These are phyloP conservation scores for Pichia sp. DNA, from an alignment of 1,139 yeast species.

Conservation along the genomic window DNA sequence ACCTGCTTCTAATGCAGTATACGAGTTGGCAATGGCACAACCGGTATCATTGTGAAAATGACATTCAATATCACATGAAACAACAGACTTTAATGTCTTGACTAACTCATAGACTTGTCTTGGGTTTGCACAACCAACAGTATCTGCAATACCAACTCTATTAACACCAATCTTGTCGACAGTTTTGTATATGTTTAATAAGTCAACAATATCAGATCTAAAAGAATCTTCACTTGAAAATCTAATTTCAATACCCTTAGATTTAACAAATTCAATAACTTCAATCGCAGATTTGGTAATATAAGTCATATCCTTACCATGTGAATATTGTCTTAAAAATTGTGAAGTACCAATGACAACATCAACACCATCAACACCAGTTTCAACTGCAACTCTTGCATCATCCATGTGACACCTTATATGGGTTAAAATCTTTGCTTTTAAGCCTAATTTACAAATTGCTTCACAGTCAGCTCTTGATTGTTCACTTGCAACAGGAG, in stretches of 20 bases:
- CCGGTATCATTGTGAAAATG: slow-evolving; percentile 99
- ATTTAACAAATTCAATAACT: slow-evolving; percentile 95
- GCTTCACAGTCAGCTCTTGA: slow-evolving; percentile 93
- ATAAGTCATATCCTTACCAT: slow-evolving; percentile 98
- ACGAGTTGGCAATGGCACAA: slow-evolving; percentile 97
- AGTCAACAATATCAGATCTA: slow-evolving; percentile 93
- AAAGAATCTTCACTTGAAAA: slow-evolving; percentile 96
- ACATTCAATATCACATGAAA: slow-evolving; percentile 94
- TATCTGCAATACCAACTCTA: slow-evolving; percentile 98
- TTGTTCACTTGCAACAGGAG: slow-evolving; percentile 97
- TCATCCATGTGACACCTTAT: slow-evolving; percentile 99
- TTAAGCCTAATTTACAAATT: slow-evolving; percentile 91
- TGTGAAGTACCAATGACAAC: slow-evolving; percentile 98
- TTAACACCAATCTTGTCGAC: slow-evolving; percentile 97
- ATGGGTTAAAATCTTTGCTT: slow-evolving; percentile 87
- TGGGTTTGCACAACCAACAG: slow-evolving; percentile 98
- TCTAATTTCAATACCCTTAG: slow-evolving; percentile 94
- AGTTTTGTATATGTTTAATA: slow-evolving; percentile 90
- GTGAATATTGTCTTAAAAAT: slow-evolving; percentile 88
- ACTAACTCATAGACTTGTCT: slow-evolving; percentile 97
- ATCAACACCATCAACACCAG: slow-evolving; percentile 99
- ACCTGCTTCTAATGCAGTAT: slow-evolving; percentile 97
- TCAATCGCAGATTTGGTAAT: slow-evolving; percentile 95
- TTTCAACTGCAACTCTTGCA: slow-evolving; percentile 92
- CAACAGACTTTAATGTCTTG: slow-evolving; percentile 87